A percentile compares a stretch with the other conserved stretches of the same genome.
These are phyloP conservation scores for Coriolopsis trogii DNA, from an alignment of 1,284 basidiomycete species.

Conservation along the genomic window DNA sequence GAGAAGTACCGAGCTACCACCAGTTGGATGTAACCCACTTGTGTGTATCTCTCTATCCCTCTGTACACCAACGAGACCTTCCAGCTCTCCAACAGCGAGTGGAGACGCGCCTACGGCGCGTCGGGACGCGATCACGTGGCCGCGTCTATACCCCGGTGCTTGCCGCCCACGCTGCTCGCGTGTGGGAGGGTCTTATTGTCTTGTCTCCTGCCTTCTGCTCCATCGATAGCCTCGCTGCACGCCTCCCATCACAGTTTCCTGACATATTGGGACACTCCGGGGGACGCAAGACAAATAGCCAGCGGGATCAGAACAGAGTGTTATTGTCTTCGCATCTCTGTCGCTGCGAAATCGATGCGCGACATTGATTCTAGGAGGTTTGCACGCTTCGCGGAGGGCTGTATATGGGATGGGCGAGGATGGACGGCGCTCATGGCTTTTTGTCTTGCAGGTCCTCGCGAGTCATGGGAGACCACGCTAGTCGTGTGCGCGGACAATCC, in stretches of 20 bases:
- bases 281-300: too few relatives aligned
- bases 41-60: neutral
- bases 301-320: too few relatives aligned
- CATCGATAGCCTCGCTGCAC: too few relatives aligned
- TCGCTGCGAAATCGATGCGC: conserved; percentile 3
- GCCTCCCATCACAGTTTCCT: too few relatives aligned
- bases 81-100: neutral
- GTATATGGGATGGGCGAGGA: neutral
- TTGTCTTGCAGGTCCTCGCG: neutral
- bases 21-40: too few relatives aligned
- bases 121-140: conserved; percentile 16
- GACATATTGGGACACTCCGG: too few relatives aligned
- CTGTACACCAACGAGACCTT: neutral
- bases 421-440: neutral
- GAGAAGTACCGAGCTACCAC: too few relatives aligned
- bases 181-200: too few relatives aligned
- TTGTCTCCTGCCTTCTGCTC: too few relatives aligned
- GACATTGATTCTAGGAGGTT: conserved; percentile 1
- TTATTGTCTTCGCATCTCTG: too few relatives aligned
- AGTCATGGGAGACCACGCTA: neutral
- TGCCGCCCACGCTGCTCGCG: too few relatives aligned
- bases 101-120: neutral
- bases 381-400: neutral
- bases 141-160: conserved; percentile 7
- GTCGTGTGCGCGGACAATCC: conserved; percentile 1